Evolutionary conservation across 83 land plant species (phyloP).

Genomic region (Thuja plicata): DNA sequence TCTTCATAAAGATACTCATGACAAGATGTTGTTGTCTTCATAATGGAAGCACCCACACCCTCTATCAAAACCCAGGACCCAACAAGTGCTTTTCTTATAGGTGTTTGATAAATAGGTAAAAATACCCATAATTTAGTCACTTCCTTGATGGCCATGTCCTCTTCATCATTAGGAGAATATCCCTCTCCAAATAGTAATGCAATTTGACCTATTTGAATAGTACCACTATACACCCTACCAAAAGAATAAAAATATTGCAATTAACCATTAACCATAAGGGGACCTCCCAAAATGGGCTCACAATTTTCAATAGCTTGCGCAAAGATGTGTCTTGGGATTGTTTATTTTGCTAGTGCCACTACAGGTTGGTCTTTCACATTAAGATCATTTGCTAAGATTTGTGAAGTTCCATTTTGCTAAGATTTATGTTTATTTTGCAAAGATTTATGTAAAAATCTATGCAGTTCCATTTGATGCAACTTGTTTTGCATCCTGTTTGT

Average conservation of each 20-base stretch:
- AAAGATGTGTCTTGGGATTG: conserved; percentile 79
- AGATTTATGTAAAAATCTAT: conserved; percentile 91
- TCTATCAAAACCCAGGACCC: conserved; percentile 99
- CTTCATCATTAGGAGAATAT: conserved; percentile 64
- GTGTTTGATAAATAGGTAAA: conserved; percentile 18
- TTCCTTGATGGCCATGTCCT: no score
- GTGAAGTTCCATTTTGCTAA: no score
- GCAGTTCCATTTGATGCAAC: conserved; percentile 89
- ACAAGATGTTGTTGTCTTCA: conserved; percentile 83
- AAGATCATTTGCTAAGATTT: no score
- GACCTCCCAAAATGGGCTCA: conserved; percentile 84
- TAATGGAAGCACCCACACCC: conserved; percentile 98
- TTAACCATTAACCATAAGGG: conserved; percentile 93
- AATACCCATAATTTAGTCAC: no score
- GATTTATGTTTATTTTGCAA: no score
- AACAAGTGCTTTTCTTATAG: conserved; percentile 87
- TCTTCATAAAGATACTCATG: no score
- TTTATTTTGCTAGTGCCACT: no score
- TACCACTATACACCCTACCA: conserved; percentile 87
- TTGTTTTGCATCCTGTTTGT: conserved; percentile 83
- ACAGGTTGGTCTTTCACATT: no score
- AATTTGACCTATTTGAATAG: conserved; percentile 84
- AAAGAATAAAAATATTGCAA: conserved; percentile 92
- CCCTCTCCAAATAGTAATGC: conserved; percentile 89
- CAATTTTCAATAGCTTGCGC: conserved; percentile 74